phyloP scores from a whole-genome alignment of 305 asterid species.

The Ilex paraguariensis region DNA sequence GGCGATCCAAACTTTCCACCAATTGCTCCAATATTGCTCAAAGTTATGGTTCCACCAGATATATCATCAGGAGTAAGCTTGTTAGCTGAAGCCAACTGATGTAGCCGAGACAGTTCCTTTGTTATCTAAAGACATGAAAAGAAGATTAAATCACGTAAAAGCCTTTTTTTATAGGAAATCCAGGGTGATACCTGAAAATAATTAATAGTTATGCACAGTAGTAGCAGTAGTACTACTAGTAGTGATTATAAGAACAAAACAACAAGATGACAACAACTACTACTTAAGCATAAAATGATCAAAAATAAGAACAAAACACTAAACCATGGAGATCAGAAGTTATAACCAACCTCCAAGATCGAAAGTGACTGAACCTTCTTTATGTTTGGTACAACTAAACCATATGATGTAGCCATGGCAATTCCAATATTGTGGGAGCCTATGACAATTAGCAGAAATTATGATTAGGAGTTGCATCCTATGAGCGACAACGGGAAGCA shows the following conservation, averaged over 20 bases:
- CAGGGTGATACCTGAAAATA: no score
- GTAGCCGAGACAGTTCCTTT: constrained; percentile 68
- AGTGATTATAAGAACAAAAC: no score
- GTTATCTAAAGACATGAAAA: constrained; percentile 47
- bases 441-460: constrained; percentile 13
- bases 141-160: background rate
- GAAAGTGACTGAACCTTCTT: constrained; percentile 89
- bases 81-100: constrained; percentile 64
- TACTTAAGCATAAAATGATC: background rate
- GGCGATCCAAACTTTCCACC: constrained; percentile 98
- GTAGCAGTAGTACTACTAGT: no score
- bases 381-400: constrained; percentile 88
- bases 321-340: constrained; percentile 3
- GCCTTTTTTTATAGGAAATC: no score
- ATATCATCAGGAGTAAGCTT: constrained; percentile 77
- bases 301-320: constrained; percentile 6
- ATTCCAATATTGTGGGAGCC: constrained; percentile 92
- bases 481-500: no score
- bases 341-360: constrained; percentile 68
- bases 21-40: constrained; percentile 91
- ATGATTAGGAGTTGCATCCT: background rate
- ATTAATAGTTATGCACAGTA: no score
- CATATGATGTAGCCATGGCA: constrained; percentile 96
- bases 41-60: constrained; percentile 77
- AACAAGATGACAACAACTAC: no score